Evolutionary conservation across 257 asterid genomes (phyloP).

Genomic region (Dorcoceras hygrometricum): DNA sequence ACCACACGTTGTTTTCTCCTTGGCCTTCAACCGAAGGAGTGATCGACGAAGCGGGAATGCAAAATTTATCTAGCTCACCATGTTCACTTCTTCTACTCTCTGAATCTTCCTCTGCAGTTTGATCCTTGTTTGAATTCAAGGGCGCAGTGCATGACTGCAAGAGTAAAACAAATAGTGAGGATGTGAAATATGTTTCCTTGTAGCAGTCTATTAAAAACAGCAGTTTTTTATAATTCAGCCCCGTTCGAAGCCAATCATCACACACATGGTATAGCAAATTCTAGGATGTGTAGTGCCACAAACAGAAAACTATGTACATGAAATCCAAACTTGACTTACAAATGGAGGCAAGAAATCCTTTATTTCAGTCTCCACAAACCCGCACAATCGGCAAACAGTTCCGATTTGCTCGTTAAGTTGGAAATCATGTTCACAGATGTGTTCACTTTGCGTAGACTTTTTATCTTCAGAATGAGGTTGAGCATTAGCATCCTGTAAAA

Average conservation of each 20-base stretch:
- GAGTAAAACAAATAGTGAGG: neutral
- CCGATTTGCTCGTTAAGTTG: constrained; percentile 83
- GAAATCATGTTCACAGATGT: constrained; percentile 68
- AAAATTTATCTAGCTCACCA: constrained; percentile 38
- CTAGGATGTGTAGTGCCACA: neutral
- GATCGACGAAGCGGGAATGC: constrained; percentile 50
- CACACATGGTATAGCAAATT: neutral
- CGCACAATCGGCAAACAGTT: constrained; percentile 71
- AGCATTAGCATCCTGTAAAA: constrained; percentile 43
- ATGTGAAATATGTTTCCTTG: neutral
- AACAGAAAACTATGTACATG: neutral
- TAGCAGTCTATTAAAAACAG: no score
- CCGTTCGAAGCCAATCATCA: no score
- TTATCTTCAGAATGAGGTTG: constrained; percentile 32
- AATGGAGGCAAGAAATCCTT: constrained; percentile 84
- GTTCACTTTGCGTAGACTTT: constrained; percentile 29
- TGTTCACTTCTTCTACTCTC: constrained; percentile 42
- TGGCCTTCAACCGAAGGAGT: constrained; percentile 45
- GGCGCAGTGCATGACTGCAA: constrained; percentile 43
- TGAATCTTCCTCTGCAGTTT: constrained; percentile 41
- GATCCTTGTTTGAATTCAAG: constrained; percentile 50
- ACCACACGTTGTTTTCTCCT: constrained; percentile 78
- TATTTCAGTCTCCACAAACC: constrained; percentile 70
- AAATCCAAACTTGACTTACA: constrained; percentile 47
- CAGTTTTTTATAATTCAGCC: neutral